These are phyloP conservation scores for Dryas alaskensis DNA, from an alignment of 306 rosid species.

Conservation along the genomic window DNA sequence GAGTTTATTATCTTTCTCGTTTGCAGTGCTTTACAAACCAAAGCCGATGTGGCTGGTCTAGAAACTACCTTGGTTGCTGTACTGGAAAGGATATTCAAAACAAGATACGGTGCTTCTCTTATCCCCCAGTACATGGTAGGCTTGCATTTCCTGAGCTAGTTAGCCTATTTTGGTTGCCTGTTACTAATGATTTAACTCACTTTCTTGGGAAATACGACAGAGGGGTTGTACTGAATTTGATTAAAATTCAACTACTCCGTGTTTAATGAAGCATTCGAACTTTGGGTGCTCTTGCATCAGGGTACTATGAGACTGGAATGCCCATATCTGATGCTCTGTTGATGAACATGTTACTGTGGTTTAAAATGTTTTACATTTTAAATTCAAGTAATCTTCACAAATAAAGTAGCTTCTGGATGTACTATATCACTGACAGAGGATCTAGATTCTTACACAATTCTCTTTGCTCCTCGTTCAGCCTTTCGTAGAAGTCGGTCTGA, in stretches of 20 bases:
- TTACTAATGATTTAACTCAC: neutral
- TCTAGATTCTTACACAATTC: neutral
- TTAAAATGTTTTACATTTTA: neutral
- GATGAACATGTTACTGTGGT: neutral
- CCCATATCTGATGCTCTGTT: neutral
- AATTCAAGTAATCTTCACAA: neutral
- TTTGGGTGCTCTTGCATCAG: neutral
- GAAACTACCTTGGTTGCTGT: conserved; percentile 61
- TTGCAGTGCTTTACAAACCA: conserved; percentile 80
- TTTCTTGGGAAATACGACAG: neutral
- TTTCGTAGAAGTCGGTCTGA: conserved; percentile 83
- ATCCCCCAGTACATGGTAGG: conserved; percentile 79
- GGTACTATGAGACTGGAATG: neutral
- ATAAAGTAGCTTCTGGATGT: neutral
- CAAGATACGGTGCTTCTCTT: conserved; percentile 75
- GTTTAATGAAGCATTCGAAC: neutral
- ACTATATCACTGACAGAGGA: neutral
- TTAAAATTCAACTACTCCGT: neutral
- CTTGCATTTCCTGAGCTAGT: conserved; percentile 6
- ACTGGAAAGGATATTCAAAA: conserved; percentile 75
- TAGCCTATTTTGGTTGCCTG: neutral
- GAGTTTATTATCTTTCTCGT: neutral
- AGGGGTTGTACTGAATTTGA: neutral
- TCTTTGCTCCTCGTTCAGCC: conserved; percentile 44
- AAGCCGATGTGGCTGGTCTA: conserved; percentile 59